Percentiles rank a stretch among this genome's conserved stretches.
These are phyloP conservation scores for Massariosphaeria phaeospora DNA, from an alignment of 495 filamentous ascomycete species.

Conservation along the genomic window DNA sequence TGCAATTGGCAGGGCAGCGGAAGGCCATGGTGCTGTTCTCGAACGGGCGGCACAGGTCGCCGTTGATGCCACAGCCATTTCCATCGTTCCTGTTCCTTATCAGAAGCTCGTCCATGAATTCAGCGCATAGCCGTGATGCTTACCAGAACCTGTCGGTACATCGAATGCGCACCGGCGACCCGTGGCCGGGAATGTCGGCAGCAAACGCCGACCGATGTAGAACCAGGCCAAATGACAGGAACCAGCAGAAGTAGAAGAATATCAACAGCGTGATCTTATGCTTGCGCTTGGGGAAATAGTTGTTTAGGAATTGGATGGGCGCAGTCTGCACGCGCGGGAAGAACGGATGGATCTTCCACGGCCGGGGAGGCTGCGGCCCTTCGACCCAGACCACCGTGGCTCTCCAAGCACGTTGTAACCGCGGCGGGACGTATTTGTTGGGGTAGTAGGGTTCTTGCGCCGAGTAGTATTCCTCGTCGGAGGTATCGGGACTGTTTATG, in stretches of 20 bases:
- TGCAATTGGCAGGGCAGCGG: slow-evolving; percentile 44
- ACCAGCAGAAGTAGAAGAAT: slow-evolving; percentile 40
- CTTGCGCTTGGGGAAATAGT: slow-evolving; percentile 39
- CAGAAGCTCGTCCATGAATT: neutral
- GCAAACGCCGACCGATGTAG: slow-evolving; percentile 41
- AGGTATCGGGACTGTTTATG: slow-evolving; percentile 29
- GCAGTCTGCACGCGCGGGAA: slow-evolving; percentile 39
- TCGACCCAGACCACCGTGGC: slow-evolving; percentile 38
- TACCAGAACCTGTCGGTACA: slow-evolving; percentile 54
- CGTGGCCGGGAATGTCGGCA: slow-evolving; percentile 38
- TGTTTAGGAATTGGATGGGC: slow-evolving; percentile 39
- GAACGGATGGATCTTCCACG: slow-evolving; percentile 40
- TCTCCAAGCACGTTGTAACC: slow-evolving; percentile 29
- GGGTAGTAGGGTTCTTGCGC: slow-evolving; percentile 21
- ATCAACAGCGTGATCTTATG: slow-evolving; percentile 39
- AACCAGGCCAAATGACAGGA: slow-evolving; percentile 39
- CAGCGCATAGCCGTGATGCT: neutral
- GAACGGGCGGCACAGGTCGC: slow-evolving; percentile 43
- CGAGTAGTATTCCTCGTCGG: slow-evolving; percentile 29
- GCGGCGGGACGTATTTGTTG: slow-evolving; percentile 34
- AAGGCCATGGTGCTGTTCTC: slow-evolving; percentile 40
- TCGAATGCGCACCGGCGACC: slow-evolving; percentile 44
- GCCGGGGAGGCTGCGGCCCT: slow-evolving; percentile 41
- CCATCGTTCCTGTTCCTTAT: slow-evolving; percentile 31
- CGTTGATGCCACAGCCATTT: slow-evolving; percentile 46